Conservation (phyloP, 805 yeast species). For the Ascoidea asiatica region DNA sequence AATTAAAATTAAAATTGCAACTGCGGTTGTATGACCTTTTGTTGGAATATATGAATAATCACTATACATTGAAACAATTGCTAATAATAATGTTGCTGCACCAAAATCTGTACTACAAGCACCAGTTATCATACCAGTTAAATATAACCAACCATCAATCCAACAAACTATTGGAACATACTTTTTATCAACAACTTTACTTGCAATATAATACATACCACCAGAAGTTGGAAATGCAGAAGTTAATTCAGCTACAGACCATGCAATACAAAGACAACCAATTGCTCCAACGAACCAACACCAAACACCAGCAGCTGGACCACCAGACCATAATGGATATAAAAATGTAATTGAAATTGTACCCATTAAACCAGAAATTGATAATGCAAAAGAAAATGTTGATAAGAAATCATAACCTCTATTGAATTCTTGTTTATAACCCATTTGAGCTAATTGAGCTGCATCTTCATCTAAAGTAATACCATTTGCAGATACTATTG, state of each 20-base stretch:
- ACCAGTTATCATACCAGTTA: neutral
- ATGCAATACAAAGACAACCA: slow-evolving; percentile 35
- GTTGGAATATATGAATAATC: no score
- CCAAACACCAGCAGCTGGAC: slow-evolving; percentile 40
- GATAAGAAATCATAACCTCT: slow-evolving; percentile 35
- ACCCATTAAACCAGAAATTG: slow-evolving; percentile 41
- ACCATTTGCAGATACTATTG: no score
- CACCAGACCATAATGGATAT: slow-evolving; percentile 25
- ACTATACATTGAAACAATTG: slow-evolving; percentile 35
- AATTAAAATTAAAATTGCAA: no score
- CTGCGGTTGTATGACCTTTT: no score
- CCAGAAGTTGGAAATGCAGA: slow-evolving; percentile 41
- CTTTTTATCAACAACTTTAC: slow-evolving; percentile 31
- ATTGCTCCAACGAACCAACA: slow-evolving; percentile 35
- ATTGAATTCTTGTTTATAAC: slow-evolving; percentile 38
- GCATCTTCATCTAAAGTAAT: no score
- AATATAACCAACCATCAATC: slow-evolving; percentile 45
- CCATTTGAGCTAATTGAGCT: slow-evolving; percentile 28
- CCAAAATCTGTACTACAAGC: neutral
- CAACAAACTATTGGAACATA: slow-evolving; percentile 47
- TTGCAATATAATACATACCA: slow-evolving; percentile 48
- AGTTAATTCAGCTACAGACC: slow-evolving; percentile 38
- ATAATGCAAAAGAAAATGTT: slow-evolving; percentile 38
- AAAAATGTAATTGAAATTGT: slow-evolving; percentile 30
- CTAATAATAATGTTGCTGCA: slow-evolving; percentile 11